A percentile compares a stretch with the other conserved stretches of the same genome.
Conservation (phyloP, 2,329 filamentous ascomycete genomes). For the Botrytis deweyae region DNA sequence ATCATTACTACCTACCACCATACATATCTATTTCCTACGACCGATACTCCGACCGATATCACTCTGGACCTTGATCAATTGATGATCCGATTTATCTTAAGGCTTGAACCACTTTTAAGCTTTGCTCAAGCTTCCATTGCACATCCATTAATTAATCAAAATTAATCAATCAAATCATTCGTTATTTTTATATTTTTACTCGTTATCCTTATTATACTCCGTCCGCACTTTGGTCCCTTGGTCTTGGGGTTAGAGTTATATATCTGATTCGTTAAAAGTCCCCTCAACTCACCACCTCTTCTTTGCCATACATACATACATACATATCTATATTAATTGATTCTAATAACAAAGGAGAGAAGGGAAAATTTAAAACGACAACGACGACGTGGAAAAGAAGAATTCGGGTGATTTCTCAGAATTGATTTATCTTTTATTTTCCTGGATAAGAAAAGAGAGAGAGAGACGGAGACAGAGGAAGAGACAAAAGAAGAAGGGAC, state of each 20-base stretch:
- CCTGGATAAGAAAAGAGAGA: neutral
- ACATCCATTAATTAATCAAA: neutral
- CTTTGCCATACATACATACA: neutral
- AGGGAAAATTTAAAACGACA: neutral
- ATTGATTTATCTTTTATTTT: neutral
- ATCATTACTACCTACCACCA: neutral
- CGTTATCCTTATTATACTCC: neutral
- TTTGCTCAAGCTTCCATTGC: neutral
- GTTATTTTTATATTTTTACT: too few relatives aligned
- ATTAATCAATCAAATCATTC: neutral
- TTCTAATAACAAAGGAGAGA: neutral
- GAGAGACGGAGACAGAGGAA: too few relatives aligned
- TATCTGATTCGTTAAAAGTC: neutral
- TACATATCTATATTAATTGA: neutral
- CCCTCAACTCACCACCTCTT: neutral
- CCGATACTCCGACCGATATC: neutral
- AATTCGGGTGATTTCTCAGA: too few relatives aligned
- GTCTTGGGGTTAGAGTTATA: neutral
- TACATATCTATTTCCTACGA: neutral
- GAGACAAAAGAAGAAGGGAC: slow-evolving; percentile 1
- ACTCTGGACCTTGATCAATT: neutral
- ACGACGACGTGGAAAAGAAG: neutral
- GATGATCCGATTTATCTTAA: neutral
- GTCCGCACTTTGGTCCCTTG: neutral
- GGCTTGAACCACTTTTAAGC: neutral